These are phyloP conservation scores for Claviceps sp. DNA, from an alignment of 2,329 filamentous ascomycete genomes.

Conservation along the genomic window DNA sequence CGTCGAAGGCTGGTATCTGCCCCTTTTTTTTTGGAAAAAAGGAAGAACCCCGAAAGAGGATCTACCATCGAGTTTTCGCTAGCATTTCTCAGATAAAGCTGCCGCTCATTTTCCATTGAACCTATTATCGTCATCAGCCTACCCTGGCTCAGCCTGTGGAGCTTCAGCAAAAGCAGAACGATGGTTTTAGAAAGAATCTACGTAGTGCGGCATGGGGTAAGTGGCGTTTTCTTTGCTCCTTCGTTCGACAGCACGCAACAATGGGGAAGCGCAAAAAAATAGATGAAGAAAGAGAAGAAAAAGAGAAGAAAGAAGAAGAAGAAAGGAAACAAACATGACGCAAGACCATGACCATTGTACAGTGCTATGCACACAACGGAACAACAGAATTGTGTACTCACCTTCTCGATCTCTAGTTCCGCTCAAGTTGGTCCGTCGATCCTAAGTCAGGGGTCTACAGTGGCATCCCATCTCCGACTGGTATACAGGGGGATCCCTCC, in stretches of 20 bases:
- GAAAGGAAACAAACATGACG: not conserved
- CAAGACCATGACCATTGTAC: not conserved
- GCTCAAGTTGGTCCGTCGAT: conserved; percentile 81
- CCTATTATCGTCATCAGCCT: no score
- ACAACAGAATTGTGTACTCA: not conserved
- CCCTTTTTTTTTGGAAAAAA: not conserved
- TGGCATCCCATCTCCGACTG: conserved; percentile 66
- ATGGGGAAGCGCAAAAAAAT: not conserved
- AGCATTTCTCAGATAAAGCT: not conserved
- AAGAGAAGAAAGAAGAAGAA: not conserved
- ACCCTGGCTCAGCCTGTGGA: no score
- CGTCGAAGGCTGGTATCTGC: no score
- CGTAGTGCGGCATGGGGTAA: conserved; percentile 61
- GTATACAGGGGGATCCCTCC: conserved; percentile 75
- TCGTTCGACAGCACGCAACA: not conserved
- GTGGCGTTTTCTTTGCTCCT: conserved; percentile 16
- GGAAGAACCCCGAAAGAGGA: not conserved
- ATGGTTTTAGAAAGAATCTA: conserved; percentile 64
- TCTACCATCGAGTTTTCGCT: not conserved
- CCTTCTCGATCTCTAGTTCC: conserved; percentile 47
- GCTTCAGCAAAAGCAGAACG: not conserved
- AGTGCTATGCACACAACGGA: not conserved
- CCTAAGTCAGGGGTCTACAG: conserved; percentile 66
- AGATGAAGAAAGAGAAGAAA: not conserved
- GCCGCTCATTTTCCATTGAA: not conserved